Evolutionary conservation across 352 stramenopile genomes (phyloP).

Genomic region (Phytophthora pinifolia): DNA sequence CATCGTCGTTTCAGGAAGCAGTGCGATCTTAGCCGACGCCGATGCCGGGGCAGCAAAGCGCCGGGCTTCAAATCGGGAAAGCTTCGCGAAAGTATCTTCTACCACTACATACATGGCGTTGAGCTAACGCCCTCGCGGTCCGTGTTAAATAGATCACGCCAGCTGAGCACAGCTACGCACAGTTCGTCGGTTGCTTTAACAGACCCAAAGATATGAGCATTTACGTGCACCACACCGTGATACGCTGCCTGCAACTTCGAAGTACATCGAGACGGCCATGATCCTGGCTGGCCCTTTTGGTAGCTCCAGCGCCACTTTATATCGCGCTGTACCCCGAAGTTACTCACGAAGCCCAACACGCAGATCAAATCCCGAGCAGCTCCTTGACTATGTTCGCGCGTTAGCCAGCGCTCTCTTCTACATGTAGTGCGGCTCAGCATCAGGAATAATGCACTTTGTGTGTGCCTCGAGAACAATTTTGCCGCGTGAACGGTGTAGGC

Average conservation of each 20-base stretch:
- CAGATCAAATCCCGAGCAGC: conserved; percentile 20
- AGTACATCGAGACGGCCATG: too few relatives aligned
- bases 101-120: too few relatives aligned
- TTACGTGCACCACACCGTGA: conserved; percentile 14
- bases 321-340: conserved; percentile 15
- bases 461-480: conserved; percentile 5
- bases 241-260: too few relatives aligned
- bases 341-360: conserved; percentile 20
- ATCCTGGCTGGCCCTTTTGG: conserved; percentile 23
- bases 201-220: conserved; percentile 1
- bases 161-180: too few relatives aligned
- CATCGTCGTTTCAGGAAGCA: conserved; percentile 3
- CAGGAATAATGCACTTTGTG: conserved; percentile 4
- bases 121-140: too few relatives aligned
- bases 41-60: too few relatives aligned
- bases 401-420: conserved; percentile 3
- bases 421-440: neutral
- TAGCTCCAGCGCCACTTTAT: conserved; percentile 17
- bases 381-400: neutral
- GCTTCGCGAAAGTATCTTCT: too few relatives aligned
- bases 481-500: neutral
- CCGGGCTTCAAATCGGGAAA: too few relatives aligned
- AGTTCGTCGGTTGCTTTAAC: too few relatives aligned
- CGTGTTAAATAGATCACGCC: too few relatives aligned
- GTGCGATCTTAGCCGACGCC: conserved; percentile 3